phyloP scores from a whole-genome alignment of 768 basidiomycete species.

The Tulasnella sp. region DNA sequence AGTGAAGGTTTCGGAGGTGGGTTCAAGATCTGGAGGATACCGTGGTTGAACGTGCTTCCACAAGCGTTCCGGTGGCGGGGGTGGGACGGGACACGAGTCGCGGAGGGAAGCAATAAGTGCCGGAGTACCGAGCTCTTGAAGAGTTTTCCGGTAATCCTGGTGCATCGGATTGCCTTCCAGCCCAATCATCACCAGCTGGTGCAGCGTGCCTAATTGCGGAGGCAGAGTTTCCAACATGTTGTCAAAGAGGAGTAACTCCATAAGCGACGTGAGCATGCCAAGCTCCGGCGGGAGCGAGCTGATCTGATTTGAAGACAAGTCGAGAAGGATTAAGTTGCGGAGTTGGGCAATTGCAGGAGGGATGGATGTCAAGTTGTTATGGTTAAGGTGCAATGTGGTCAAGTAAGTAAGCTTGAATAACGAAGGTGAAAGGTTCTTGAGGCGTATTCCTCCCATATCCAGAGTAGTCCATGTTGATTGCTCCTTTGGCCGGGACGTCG shows the following conservation, averaged over 20 bases:
- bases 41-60: conserved; percentile 66
- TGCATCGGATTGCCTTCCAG: conserved; percentile 97
- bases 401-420: conserved; percentile 47
- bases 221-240: conserved; percentile 86
- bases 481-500: conserved; percentile 54
- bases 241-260: conserved; percentile 93
- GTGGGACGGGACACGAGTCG: conserved; percentile 81
- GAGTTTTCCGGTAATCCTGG: conserved; percentile 62
- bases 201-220: conserved; percentile 79
- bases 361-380: conserved; percentile 75
- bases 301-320: conserved; percentile 86
- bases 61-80: conserved; percentile 71
- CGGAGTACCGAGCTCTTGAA: conserved; percentile 93
- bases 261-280: conserved; percentile 83
- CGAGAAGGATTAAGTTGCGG: conserved; percentile 80
- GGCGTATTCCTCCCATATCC: conserved; percentile 92
- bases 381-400: conserved; percentile 91
- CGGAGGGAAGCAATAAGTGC: conserved; percentile 87
- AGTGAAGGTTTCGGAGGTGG: conserved; percentile 68
- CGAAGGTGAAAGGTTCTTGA: conserved; percentile 78
- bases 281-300: conserved; percentile 74
- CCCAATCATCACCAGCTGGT: conserved; percentile 88
- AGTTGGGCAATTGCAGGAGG: conserved; percentile 81
- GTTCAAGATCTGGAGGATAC: conserved; percentile 51
- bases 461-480: conserved; percentile 83